A percentile compares a stretch with the other conserved stretches of the same genome.
Evolutionary conservation across 306 rosid species (phyloP).

Genomic region (Begonia loranthoides): DNA sequence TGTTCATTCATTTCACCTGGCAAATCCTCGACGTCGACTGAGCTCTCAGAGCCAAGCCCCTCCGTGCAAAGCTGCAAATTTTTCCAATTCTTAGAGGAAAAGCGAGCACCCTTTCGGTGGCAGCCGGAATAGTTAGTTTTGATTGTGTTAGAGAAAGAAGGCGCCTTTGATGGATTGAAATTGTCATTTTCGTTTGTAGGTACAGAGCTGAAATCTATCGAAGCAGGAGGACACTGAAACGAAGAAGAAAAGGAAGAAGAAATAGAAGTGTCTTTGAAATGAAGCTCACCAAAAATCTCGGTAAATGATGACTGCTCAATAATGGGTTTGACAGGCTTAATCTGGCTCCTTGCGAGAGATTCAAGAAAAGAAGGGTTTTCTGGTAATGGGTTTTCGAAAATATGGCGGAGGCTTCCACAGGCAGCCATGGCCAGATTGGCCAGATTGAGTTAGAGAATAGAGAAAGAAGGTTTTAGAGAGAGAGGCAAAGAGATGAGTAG

Average conservation of each 20-base stretch:
- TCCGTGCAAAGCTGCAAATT: slow-evolving; percentile 78
- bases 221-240: slow-evolving; percentile 1
- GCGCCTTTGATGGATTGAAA: slow-evolving; percentile 8
- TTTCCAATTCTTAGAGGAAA: slow-evolving; percentile 48
- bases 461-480: slow-evolving; percentile 3
- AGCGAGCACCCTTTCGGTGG: slow-evolving; percentile 35
- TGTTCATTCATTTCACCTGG: slow-evolving; percentile 8
- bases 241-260: slow-evolving; percentile 6
- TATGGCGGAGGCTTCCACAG: slow-evolving; percentile 54
- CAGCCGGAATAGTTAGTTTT: slow-evolving; percentile 8
- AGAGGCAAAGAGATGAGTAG: slow-evolving; percentile 3
- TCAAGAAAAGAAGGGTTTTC: slow-evolving; percentile 39
- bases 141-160: slow-evolving; percentile 11
- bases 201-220: slow-evolving; percentile 4
- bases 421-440: slow-evolving; percentile 48
- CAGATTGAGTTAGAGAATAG: slow-evolving; percentile 4
- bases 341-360: slow-evolving; percentile 55
- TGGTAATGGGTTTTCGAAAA: slow-evolving; percentile 56
- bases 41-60: slow-evolving; percentile 85
- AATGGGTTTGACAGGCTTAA: slow-evolving; percentile 26
- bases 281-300: slow-evolving; percentile 80
- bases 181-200: slow-evolving; percentile 3
- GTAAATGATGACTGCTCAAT: slow-evolving; percentile 28
- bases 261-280: slow-evolving; percentile 38
- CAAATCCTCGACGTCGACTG: slow-evolving; percentile 62